These are phyloP conservation scores for Tetracladium marchalianum DNA, from an alignment of 495 filamentous ascomycete genomes.

Conservation along the genomic window DNA sequence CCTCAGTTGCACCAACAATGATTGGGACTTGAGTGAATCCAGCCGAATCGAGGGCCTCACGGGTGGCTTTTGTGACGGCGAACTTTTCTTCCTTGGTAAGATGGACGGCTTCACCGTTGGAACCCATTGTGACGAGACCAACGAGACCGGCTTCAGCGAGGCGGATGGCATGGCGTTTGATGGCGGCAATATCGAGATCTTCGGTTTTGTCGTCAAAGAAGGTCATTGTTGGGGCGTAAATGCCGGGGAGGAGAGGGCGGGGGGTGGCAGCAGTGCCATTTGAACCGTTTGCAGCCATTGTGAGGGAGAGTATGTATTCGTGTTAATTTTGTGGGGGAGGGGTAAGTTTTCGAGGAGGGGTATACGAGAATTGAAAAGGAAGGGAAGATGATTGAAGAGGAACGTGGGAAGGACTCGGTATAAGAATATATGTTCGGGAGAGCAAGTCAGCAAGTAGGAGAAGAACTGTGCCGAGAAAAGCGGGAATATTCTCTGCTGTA, in stretches of 20 bases:
- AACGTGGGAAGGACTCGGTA: background rate
- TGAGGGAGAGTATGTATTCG: background rate
- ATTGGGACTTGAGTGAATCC: constrained; percentile 68
- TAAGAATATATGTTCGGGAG: no score
- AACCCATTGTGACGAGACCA: constrained; percentile 81
- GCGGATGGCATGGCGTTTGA: constrained; percentile 71
- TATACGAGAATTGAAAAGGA: constrained; percentile 1
- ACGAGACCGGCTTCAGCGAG: constrained; percentile 74
- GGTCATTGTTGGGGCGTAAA: constrained; percentile 85
- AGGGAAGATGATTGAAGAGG: constrained; percentile 1
- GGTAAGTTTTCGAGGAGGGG: background rate
- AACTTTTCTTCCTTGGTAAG: constrained; percentile 65
- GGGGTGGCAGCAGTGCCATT: constrained; percentile 31
- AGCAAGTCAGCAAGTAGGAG: no score
- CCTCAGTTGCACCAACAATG: constrained; percentile 71
- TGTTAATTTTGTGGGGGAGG: background rate
- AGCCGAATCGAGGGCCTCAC: constrained; percentile 73
- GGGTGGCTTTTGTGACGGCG: constrained; percentile 66
- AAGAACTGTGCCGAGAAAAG: no score
- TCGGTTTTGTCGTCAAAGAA: constrained; percentile 79
- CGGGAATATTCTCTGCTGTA: no score
- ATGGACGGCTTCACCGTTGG: constrained; percentile 83
- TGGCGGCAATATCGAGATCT: constrained; percentile 68
- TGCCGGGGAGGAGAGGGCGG: constrained; percentile 68
- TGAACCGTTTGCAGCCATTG: constrained; percentile 18